Base-by-base conservation (phyloP, 306 rosid species). In the Quercus bicolor region DNA sequence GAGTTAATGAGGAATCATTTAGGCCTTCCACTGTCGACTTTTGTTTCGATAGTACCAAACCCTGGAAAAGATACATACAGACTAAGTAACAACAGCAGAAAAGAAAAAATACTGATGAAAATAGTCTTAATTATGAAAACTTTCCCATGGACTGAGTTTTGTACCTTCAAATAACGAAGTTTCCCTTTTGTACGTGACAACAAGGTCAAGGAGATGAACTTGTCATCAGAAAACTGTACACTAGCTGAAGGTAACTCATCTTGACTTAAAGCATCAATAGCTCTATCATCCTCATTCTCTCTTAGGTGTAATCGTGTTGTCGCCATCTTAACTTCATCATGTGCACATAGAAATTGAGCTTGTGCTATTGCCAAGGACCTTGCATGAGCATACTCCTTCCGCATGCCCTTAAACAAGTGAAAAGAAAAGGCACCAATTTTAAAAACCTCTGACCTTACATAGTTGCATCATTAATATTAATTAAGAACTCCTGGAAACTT, bases 271-370 rank as follows among this genome's bases (percentile, higher is more conserved):
- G 93, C 94, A 83, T 87, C 88, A 78, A 84, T 88, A 74, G 98
- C 89, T 72, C 82, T 85, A 68, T 95, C 96, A 81, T 92, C 75
- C 71, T 91, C 97, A 69, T 85, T 77, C 76, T 83, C 92, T 70
- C 83, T 79, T 57, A 91, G 75, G 79, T 84, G 89, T 82, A 92
- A 78, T 79, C 98, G 86, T 61, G 95, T 87, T 74, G 90, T 86
- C 0, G 98, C 98, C 98, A 90, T 92, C 86, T 90, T 92, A 79
- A 95, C 86, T 88, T 95, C 98, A 23, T 95, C 98, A 83, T 95
- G 94, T 48, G 98, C 96, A 75, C 90, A 91, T 80, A 95, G 84
- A 85, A 88, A 87, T 82, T 92, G 97, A 80, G 94, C 94, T 88
- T 95, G 98, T 72, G 98, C 97, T 84, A 81, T 82, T 71, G 98